A percentile compares a stretch with the other conserved stretches of the same genome.
Conservation (phyloP, 805 yeast genomes). For the Kodamaea sagamina region DNA sequence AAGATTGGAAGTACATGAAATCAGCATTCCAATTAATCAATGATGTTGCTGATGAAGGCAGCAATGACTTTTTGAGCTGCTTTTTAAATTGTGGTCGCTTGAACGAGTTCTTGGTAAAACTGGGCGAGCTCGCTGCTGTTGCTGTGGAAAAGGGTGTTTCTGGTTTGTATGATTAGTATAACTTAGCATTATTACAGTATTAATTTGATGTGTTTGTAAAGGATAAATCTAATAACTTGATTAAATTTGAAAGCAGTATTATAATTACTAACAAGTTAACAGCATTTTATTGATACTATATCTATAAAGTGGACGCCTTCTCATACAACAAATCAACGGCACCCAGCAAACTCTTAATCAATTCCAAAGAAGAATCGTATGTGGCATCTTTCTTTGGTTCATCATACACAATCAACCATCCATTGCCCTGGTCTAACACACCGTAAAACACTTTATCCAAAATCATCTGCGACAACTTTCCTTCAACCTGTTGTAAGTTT, state of each 20-base stretch:
- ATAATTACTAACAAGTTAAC: too few relatives aligned
- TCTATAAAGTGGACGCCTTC: conserved; percentile 62
- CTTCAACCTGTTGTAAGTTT: conserved; percentile 85
- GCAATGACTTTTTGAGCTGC: conserved; percentile 56
- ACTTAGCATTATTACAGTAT: conserved; percentile 9
- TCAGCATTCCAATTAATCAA: conserved; percentile 63
- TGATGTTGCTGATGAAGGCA: conserved; percentile 66
- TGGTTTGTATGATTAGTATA: conserved; percentile 38
- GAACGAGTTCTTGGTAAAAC: conserved; percentile 51
- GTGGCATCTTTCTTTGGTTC: conserved; percentile 87
- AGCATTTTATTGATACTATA: too few relatives aligned
- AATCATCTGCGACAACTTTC: conserved; percentile 94
- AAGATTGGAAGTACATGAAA: conserved; percentile 46
- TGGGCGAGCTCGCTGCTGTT: conserved; percentile 59
- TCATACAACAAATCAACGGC: conserved; percentile 92
- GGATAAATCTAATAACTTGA: too few relatives aligned
- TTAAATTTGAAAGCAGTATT: background rate
- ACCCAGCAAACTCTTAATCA: conserved; percentile 80
- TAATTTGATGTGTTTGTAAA: background rate
- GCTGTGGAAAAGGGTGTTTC: conserved; percentile 47
- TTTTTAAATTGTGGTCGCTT: conserved; percentile 60
- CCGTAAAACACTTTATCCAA: conserved; percentile 94
- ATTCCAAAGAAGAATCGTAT: conserved; percentile 82
- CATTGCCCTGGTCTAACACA: conserved; percentile 96
- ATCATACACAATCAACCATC: conserved; percentile 91